Base-by-base conservation (phyloP, 805 yeast species). In the Tetrapisispora namnaoensis region DNA sequence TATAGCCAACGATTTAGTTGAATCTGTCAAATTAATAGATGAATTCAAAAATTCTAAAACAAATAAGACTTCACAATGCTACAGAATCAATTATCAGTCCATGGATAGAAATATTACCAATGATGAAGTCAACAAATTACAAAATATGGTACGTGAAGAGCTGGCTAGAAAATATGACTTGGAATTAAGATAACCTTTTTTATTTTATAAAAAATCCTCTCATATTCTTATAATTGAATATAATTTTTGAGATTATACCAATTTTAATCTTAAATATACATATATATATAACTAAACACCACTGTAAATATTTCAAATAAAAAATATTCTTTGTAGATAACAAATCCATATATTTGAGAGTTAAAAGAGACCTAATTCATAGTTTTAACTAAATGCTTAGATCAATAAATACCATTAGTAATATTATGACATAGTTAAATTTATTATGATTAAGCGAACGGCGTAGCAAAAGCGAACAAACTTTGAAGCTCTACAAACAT, bases 71-170 rank as follows among this genome's bases (percentile, higher is more conserved):
- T 84, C 95, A 9, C 84, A 85, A 58, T 89, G 97, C 69, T 93
- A 87, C 74, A 74, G 99, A 56, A 77, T 93, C 51, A 83, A 84
- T 62, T 93, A 88, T 69, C 98, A 93, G 69, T 85, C 96, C 1
- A 90, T 93, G 97, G 97, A 91, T 58, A 78, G 96, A 59, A 84
- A 85, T 50, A 72, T 93, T 56, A 87, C 95, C 24, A 88, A 85
- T 62, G 83, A 78, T 1, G 98, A 93, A 64, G 76, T 93, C 48
- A 91, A 91, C 61, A 71, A 59, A 1, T 69, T 88, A 44, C 95
- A 93, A 61, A 76, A 76, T 1, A 63, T 70, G 37, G 86, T 91
- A 24, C 79, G 86, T 53, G 56, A 63, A 0, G 76, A 75, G n/a
- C 71, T 93, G 55, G 70, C 67, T 18, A 61, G 70, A 6, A 69